Percentiles rank a stretch among this genome's conserved stretches.
Conservation (phyloP, 495 filamentous ascomycete genomes). For the Aspergillus sclerotioniger region DNA sequence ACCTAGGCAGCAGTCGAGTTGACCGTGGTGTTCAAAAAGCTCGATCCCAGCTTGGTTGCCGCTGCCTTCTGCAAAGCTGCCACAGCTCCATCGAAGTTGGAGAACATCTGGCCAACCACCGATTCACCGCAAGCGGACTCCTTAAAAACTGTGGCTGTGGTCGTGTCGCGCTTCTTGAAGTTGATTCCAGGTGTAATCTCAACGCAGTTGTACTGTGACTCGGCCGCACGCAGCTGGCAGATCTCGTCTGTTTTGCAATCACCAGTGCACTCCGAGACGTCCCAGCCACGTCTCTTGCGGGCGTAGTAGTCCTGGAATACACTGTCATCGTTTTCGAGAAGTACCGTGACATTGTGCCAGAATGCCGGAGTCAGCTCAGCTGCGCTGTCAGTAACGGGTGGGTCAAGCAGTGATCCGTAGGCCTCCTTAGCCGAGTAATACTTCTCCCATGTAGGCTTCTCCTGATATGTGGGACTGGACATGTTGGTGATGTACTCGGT, state of each 20-base stretch:
- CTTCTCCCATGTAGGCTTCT: conserved; percentile 1
- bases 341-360: conserved; percentile 57
- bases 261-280: conserved; percentile 30
- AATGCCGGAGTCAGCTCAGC: conserved; percentile 54
- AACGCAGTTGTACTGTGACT: conserved; percentile 34
- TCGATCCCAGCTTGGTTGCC: background rate
- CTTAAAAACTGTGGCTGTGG: background rate
- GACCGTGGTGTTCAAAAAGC: conserved; percentile 2
- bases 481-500: conserved; percentile 54
- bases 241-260: conserved; percentile 39
- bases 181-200: background rate
- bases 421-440: conserved; percentile 4
- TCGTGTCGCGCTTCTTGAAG: conserved; percentile 3
- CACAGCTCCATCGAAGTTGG: conserved; percentile 3
- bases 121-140: background rate
- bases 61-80: background rate
- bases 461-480: conserved; percentile 15
- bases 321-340: conserved; percentile 33
- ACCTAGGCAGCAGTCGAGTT: background rate
- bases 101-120: conserved; percentile 1
- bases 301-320: conserved; percentile 40
- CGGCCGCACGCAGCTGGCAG: conserved; percentile 40
- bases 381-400: conserved; percentile 30
- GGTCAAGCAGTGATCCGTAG: conserved; percentile 29
- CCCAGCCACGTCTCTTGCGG: conserved; percentile 36